Conservation (phyloP, 225 moss, liverwort and hornwort species). For the Pleurozium schreberi region DNA sequence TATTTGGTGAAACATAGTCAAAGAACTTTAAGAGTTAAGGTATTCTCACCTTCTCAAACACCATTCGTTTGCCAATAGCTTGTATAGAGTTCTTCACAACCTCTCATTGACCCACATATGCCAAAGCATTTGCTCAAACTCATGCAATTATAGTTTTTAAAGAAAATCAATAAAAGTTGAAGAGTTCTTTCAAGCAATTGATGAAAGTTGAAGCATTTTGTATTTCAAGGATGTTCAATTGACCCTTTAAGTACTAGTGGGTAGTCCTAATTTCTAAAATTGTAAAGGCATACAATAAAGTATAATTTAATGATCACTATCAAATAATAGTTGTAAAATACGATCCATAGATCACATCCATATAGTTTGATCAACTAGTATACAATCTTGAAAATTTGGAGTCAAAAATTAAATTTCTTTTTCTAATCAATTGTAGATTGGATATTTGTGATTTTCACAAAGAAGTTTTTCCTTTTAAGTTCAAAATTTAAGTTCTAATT, state of each 20-base stretch:
- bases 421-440: too few species aligned
- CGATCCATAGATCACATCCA: background rate
- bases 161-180: background rate
- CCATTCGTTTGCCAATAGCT: background rate
- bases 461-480: background rate
- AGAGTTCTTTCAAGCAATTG: background rate
- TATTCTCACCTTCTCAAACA: accelerated
- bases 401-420: background rate
- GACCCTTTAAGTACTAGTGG: accelerated
- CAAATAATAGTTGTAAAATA: background rate
- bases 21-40: background rate
- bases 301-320: background rate
- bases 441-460: background rate
- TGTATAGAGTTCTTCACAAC: background rate
- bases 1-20: too few species aligned
- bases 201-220: background rate
- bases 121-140: accelerated
- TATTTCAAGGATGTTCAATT: background rate
- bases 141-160: accelerated
- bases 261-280: accelerated
- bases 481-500: too few species aligned
- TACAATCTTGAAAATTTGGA: background rate
- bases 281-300: too few species aligned
- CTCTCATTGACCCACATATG: background rate
- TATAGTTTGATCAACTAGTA: accelerated